Evolutionary conservation across 179 eudicot species (phyloP).

Genomic region (Beta macrorhiza): DNA sequence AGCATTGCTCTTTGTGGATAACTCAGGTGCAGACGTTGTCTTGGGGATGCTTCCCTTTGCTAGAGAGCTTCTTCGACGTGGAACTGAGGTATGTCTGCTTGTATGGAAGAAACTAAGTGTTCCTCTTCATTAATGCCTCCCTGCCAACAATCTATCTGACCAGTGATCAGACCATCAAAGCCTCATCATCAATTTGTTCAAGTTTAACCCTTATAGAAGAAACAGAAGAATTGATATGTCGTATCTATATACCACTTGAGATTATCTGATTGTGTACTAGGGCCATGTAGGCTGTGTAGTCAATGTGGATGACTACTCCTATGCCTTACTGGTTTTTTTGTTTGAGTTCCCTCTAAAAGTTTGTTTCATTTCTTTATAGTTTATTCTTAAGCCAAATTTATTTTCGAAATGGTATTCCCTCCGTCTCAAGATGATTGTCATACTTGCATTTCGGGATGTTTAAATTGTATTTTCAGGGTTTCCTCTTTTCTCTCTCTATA

Average conservation of each 20-base stretch:
- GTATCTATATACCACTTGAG: background rate
- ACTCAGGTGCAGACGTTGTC: conserved; percentile 90
- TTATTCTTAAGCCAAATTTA: background rate
- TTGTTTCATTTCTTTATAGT: background rate
- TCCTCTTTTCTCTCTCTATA: background rate
- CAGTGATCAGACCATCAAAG: background rate
- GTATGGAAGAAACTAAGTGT: background rate
- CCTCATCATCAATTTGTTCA: background rate
- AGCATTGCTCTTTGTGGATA: conserved; percentile 93
- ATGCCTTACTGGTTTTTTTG: background rate
- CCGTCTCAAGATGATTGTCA: background rate
- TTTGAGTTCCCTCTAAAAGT: background rate
- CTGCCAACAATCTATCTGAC: background rate
- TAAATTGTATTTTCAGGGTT: background rate
- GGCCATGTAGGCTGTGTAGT: background rate
- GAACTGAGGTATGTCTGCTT: conserved; percentile 68
- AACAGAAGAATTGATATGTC: background rate
- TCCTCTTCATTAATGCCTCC: background rate
- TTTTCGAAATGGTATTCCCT: background rate
- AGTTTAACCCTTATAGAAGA: background rate
- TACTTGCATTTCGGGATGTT: background rate
- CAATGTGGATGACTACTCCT: background rate
- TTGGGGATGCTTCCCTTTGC: conserved; percentile 97
- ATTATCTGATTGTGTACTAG: background rate
- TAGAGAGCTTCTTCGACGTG: conserved; percentile 88